Percentiles rank a stretch among this genome's conserved stretches.
Evolutionary conservation across 2,329 filamentous ascomycete genomes (phyloP).

Genomic region (Polychaeton citri): DNA sequence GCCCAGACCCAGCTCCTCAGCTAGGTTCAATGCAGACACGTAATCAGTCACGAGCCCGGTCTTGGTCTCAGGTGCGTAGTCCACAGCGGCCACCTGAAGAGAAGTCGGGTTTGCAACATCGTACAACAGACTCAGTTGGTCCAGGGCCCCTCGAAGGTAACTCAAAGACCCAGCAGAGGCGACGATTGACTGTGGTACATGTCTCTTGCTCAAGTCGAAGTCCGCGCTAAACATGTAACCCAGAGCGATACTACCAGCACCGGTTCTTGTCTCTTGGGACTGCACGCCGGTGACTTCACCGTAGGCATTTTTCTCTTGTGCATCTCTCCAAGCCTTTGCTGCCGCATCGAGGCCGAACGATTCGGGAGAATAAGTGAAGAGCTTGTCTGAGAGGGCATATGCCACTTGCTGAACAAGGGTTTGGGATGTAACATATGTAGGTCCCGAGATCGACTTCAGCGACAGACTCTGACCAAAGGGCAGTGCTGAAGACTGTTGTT

Average conservation of each 20-base stretch:
- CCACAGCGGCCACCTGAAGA: slow-evolving; percentile 79
- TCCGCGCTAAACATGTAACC: slow-evolving; percentile 98
- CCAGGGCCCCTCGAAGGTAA: slow-evolving; percentile 68
- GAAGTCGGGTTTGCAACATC: slow-evolving; percentile 85
- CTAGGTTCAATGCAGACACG: slow-evolving; percentile 60
- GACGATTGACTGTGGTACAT: slow-evolving; percentile 81
- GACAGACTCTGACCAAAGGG: slow-evolving; percentile 40
- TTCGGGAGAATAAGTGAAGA: slow-evolving; percentile 92
- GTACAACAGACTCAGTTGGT: slow-evolving; percentile 86
- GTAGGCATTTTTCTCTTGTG: slow-evolving; percentile 64
- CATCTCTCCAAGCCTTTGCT: slow-evolving; percentile 60
- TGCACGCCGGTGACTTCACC: slow-evolving; percentile 68
- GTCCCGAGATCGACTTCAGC: slow-evolving; percentile 56
- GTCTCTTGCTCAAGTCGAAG: slow-evolving; percentile 80
- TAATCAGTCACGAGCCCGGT: slow-evolving; percentile 79
- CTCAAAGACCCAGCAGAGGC: slow-evolving; percentile 73
- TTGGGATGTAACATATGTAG: slow-evolving; percentile 87
- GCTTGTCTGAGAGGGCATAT: slow-evolving; percentile 88
- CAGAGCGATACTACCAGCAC: slow-evolving; percentile 80
- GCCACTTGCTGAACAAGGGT: slow-evolving; percentile 90
- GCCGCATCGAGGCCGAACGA: slow-evolving; percentile 83
- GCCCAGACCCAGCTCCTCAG: slow-evolving; percentile 81
- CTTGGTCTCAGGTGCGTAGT: slow-evolving; percentile 53
- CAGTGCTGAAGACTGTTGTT: slow-evolving; percentile 28
- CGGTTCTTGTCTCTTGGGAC: slow-evolving; percentile 72